A percentile compares a stretch with the other conserved stretches of the same genome.
phyloP scores from a whole-genome alignment of 208 protist genomes.

The Crithidia thermophila region DNA sequence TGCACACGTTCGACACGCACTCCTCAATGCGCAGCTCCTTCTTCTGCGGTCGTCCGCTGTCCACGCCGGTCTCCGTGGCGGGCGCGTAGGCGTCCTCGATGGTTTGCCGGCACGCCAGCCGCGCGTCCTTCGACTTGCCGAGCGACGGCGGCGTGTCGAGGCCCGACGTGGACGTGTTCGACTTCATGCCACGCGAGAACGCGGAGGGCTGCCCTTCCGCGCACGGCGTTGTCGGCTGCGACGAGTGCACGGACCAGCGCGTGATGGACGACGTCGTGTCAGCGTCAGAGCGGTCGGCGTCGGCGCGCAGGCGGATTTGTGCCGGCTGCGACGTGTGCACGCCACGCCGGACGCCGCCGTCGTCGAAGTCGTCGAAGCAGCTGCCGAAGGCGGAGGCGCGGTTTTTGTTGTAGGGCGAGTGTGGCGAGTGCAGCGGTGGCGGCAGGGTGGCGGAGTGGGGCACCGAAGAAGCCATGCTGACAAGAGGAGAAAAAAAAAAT shows the following conservation, averaged over 20 bases:
- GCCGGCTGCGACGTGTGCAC: background rate
- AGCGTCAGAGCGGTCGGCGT: background rate
- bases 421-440: conserved; percentile 17
- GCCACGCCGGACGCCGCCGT: background rate
- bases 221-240: conserved; percentile 17
- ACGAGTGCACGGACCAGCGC: conserved; percentile 4
- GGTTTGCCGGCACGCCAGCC: conserved; percentile 28
- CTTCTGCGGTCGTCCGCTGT: conserved; percentile 16
- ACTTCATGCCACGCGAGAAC: background rate
- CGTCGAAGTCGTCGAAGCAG: conserved; percentile 14
- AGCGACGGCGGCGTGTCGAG: conserved; percentile 14
- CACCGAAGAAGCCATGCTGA: conserved; percentile 1
- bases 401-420: conserved; percentile 18
- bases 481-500: background rate
- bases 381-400: conserved; percentile 1
- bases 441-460: conserved; percentile 1
- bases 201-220: background rate
- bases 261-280: conserved; percentile 3
- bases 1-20: background rate
- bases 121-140: conserved; percentile 20
- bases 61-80: conserved; percentile 1
- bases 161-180: conserved; percentile 1
- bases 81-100: conserved; percentile 19
- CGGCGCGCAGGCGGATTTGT: background rate
- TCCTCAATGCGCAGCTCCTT: conserved; percentile 32